Percentiles rank a stretch among this genome's conserved stretches.
Evolutionary conservation across 2,329 filamentous ascomycete species (phyloP).

Genomic region (Emergomyces pasteurianus): DNA sequence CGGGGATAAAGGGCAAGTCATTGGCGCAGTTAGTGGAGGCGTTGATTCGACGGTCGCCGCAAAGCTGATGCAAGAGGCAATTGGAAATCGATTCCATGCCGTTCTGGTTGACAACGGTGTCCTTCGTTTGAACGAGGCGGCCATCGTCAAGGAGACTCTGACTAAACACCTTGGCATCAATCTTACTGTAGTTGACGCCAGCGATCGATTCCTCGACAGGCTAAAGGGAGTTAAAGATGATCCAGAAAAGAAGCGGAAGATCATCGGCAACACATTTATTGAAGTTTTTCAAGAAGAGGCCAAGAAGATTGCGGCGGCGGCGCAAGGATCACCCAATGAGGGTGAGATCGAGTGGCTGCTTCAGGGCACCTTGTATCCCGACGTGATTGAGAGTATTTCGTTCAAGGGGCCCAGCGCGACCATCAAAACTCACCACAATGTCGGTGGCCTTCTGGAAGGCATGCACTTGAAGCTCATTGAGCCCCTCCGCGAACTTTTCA

Average conservation of each 20-base stretch:
- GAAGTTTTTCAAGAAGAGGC: conserved; percentile 76
- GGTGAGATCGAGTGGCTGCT: conserved; percentile 77
- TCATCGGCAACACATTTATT: conserved; percentile 64
- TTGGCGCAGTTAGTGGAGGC: conserved; percentile 68
- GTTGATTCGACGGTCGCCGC: conserved; percentile 85
- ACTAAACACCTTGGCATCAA: conserved; percentile 75
- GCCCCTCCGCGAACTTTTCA: conserved; percentile 64
- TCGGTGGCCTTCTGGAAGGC: conserved; percentile 53
- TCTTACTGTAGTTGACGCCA: conserved; percentile 72
- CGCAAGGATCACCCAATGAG: conserved; percentile 52
- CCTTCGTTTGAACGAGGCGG: conserved; percentile 75
- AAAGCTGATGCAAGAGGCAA: conserved; percentile 74
- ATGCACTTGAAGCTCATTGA: conserved; percentile 49
- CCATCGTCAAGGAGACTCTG: conserved; percentile 69
- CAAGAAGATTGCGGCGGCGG: conserved; percentile 58
- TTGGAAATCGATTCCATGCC: conserved; percentile 73
- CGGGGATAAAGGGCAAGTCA: conserved; percentile 69
- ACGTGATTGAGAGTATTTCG: conserved; percentile 58
- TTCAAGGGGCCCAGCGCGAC: conserved; percentile 61
- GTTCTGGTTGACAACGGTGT: conserved; percentile 77
- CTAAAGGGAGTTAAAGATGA: conserved; percentile 68
- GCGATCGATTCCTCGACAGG: conserved; percentile 61
- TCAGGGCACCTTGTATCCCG: conserved; percentile 71
- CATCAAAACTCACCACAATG: conserved; percentile 59
- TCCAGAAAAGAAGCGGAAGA: conserved; percentile 84